Evolutionary conservation across 1,284 basidiomycete species (phyloP).

Genomic region (Tylopilus microsporus): DNA sequence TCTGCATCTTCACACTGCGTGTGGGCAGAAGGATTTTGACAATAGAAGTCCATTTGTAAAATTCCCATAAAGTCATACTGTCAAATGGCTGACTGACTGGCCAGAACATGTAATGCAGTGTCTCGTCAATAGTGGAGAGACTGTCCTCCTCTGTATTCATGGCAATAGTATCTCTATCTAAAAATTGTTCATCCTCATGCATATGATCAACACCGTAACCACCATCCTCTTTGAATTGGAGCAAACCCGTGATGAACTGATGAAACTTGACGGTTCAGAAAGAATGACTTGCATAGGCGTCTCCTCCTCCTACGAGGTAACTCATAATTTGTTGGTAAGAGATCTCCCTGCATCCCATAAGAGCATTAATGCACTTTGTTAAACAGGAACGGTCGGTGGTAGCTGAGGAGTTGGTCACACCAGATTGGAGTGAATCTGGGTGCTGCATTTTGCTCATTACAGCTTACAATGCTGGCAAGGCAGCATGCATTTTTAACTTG

Average conservation of each 20-base stretch:
- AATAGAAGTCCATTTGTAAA: neutral
- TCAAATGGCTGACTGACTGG: neutral
- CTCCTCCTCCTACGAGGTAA: neutral
- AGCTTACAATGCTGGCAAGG: neutral
- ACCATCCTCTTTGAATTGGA: neutral
- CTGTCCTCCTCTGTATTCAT: no score
- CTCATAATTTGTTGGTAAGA: conserved; percentile 1
- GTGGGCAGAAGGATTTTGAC: neutral
- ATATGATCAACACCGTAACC: no score
- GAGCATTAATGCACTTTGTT: neutral
- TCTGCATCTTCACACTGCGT: no score
- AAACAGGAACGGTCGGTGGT: neutral
- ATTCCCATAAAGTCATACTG: neutral
- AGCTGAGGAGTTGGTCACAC: no score
- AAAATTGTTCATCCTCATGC: no score
- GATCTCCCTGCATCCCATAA: neutral
- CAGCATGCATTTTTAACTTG: neutral
- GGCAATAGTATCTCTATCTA: no score
- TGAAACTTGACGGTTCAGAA: neutral
- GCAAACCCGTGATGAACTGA: no score
- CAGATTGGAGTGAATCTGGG: neutral
- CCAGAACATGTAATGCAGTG: neutral
- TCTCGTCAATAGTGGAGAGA: no score
- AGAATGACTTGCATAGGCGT: neutral
- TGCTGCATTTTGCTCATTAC: neutral